A percentile compares a stretch with the other conserved stretches of the same genome.
These are phyloP conservation scores for Globomyces sp. DNA, from an alignment of 371 early-diverging fungal genomes.

Conservation along the genomic window DNA sequence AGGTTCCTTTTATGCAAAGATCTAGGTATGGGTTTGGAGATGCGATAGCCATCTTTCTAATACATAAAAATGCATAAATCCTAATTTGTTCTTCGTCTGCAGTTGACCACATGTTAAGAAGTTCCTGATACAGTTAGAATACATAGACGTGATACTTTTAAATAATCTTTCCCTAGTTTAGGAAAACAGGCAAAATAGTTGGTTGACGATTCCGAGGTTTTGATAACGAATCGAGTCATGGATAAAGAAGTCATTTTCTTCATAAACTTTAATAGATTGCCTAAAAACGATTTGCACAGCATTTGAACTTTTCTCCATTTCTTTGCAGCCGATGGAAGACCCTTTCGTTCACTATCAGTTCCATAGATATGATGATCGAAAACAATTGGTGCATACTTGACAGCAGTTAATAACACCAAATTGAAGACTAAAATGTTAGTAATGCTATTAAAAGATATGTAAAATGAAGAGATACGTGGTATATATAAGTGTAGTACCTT, in stretches of 20 bases:
- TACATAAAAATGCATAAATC: conserved; percentile 75
- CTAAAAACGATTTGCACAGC: conserved; percentile 76
- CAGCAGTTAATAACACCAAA: conserved; percentile 62
- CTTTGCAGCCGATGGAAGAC: conserved; percentile 50
- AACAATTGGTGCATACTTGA: conserved; percentile 42
- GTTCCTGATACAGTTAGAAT: conserved; percentile 13
- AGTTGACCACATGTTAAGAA: conserved; percentile 38
- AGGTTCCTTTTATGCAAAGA: conserved; percentile 50
- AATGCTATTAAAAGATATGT: neutral
- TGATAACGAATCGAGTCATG: conserved; percentile 77
- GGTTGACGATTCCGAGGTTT: conserved; percentile 72
- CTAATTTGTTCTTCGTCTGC: conserved; percentile 67
- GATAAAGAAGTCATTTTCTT: conserved; percentile 73
- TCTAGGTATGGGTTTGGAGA: conserved; percentile 43
- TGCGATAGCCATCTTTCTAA: conserved; percentile 67
- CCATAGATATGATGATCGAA: conserved; percentile 41
- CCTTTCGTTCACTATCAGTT: conserved; percentile 32
- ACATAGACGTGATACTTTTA: conserved; percentile 51
- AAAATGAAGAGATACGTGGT: neutral
- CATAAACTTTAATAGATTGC: conserved; percentile 67
- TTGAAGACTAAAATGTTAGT: conserved; percentile 62
- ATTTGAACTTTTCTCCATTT: conserved; percentile 73
- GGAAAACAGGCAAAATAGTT: conserved; percentile 79
- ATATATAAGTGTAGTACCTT: neutral
- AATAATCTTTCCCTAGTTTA: conserved; percentile 70